Evolutionary conservation across 176 grass and related monocot genomes (phyloP).

Genomic region (Secale cereale): DNA sequence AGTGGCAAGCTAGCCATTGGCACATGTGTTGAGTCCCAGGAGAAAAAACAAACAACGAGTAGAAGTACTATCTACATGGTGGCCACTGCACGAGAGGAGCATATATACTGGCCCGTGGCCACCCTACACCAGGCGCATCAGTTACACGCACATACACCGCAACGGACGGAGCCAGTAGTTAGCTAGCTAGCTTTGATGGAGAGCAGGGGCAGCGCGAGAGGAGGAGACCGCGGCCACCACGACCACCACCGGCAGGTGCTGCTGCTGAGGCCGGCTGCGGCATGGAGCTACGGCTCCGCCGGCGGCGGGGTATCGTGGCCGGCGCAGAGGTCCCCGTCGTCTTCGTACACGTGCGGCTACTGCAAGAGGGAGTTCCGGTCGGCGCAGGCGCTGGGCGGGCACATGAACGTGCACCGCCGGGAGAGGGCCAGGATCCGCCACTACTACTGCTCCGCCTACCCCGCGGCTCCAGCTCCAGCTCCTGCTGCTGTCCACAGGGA

Average conservation of each 20-base stretch:
- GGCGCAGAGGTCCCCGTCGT: not conserved
- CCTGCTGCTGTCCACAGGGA: not conserved
- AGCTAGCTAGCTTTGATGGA: slow-evolving; percentile 18
- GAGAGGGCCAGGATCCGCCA: slow-evolving; percentile 46
- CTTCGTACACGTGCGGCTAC: slow-evolving; percentile 1
- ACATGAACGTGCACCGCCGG: slow-evolving; percentile 25
- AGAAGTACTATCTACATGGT: not conserved
- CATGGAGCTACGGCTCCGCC: slow-evolving; percentile 29
- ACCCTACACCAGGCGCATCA: not conserved
- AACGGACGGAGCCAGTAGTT: not conserved
- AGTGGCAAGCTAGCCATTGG: too few relatives aligned
- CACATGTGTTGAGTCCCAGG: not conserved
- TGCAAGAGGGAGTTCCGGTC: too few relatives aligned
- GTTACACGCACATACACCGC: not conserved
- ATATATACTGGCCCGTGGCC: too few relatives aligned
- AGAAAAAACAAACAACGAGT: too few relatives aligned
- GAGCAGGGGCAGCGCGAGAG: not conserved
- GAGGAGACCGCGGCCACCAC: slow-evolving; percentile 14
- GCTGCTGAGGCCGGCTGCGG: not conserved
- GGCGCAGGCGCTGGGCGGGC: too few relatives aligned
- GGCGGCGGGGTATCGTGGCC: slow-evolving; percentile 19
- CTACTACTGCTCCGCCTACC: not conserved
- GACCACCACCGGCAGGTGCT: not conserved
- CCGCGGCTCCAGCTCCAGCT: not conserved
- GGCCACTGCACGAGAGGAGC: not conserved